Evolutionary conservation across 371 early-diverging fungal species (phyloP).

Genomic region (Apophysomyces variabilis): DNA sequence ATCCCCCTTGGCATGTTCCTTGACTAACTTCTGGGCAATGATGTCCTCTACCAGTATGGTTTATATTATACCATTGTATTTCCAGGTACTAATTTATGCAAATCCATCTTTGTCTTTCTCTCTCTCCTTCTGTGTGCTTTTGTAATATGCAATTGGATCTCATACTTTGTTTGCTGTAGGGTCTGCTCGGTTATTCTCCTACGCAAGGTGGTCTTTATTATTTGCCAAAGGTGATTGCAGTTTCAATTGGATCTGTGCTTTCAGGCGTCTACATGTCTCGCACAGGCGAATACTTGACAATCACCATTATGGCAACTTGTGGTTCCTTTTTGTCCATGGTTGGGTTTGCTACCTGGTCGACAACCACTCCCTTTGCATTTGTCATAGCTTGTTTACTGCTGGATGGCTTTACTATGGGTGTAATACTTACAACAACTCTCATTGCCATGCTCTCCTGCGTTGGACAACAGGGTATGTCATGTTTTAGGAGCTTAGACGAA

Average conservation of each 20-base stretch:
- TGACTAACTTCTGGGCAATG: slow-evolving; percentile 39
- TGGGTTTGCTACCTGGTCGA: slow-evolving; percentile 32
- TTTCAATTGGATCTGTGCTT: slow-evolving; percentile 43
- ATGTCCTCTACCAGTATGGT: slow-evolving; percentile 41
- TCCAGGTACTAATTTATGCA: slow-evolving; percentile 26
- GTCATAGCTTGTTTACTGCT: slow-evolving; percentile 29
- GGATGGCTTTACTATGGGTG: slow-evolving; percentile 52
- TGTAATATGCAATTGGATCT: background rate
- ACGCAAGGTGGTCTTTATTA: slow-evolving; percentile 46
- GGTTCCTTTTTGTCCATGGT: slow-evolving; percentile 27
- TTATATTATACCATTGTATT: slow-evolving; percentile 42
- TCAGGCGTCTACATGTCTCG: slow-evolving; percentile 50
- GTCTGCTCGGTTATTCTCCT: slow-evolving; percentile 42
- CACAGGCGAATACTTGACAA: slow-evolving; percentile 42
- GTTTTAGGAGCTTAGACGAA: background rate
- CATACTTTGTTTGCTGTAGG: slow-evolving; percentile 15
- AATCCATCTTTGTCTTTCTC: background rate
- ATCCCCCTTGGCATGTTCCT: slow-evolving; percentile 44
- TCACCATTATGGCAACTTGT: slow-evolving; percentile 28
- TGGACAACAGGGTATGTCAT: slow-evolving; percentile 34
- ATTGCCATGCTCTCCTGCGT: slow-evolving; percentile 55
- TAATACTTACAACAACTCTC: slow-evolving; percentile 49
- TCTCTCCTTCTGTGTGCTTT: background rate
- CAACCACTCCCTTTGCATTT: slow-evolving; percentile 21
- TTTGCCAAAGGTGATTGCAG: slow-evolving; percentile 39